These are phyloP conservation scores for Vigna radiata DNA, from an alignment of 306 rosid species.

Conservation along the genomic window DNA sequence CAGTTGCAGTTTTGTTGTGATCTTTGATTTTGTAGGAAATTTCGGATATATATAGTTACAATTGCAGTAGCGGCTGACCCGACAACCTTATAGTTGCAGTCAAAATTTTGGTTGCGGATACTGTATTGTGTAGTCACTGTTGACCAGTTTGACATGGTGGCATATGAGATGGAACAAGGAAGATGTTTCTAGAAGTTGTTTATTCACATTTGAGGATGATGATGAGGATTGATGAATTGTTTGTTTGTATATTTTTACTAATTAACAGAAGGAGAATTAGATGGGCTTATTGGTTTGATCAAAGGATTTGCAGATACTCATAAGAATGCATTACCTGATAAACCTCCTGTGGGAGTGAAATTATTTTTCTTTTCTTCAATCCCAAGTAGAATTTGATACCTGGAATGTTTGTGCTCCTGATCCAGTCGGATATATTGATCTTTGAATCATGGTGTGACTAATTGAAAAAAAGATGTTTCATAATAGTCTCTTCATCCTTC, in stretches of 20 bases:
- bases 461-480: slow-evolving; percentile 17
- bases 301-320: slow-evolving; percentile 31
- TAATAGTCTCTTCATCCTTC: slow-evolving; percentile 4
- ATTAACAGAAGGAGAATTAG: slow-evolving; percentile 5
- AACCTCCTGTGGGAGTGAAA: slow-evolving; percentile 9
- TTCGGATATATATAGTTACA: background rate
- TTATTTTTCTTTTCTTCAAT: background rate
- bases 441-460: background rate
- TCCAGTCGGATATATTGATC: slow-evolving; percentile 2
- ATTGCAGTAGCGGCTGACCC: background rate
- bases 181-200: slow-evolving; percentile 13
- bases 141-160: background rate
- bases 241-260: background rate
- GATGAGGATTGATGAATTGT: slow-evolving; percentile 14
- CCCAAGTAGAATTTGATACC: slow-evolving; percentile 5
- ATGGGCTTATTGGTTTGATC: slow-evolving; percentile 17
- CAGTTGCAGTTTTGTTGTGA: background rate
- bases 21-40: background rate
- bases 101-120: background rate
- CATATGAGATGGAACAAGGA: slow-evolving; percentile 28
- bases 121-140: slow-evolving; percentile 1
- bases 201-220: slow-evolving; percentile 6
- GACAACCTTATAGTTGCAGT: background rate
- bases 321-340: slow-evolving; percentile 8
- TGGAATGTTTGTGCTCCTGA: slow-evolving; percentile 14